Percentiles rank a stretch among this genome's conserved stretches.
These are phyloP conservation scores for Fusarium clavum DNA, from an alignment of 2,329 filamentous ascomycete species.

Conservation along the genomic window DNA sequence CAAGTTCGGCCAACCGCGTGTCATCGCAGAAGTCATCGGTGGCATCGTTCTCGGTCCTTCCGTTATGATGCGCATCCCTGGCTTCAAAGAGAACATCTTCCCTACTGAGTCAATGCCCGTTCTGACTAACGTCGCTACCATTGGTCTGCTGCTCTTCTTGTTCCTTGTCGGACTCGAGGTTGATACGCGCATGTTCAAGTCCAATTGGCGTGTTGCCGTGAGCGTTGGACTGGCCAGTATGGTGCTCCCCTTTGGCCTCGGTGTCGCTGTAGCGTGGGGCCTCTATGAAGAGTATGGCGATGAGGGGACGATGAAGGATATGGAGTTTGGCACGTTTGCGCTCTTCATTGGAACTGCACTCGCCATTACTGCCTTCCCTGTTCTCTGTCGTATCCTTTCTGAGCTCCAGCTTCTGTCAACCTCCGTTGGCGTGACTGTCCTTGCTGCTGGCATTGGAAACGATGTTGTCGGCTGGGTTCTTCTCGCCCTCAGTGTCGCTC, in stretches of 20 bases:
- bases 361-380: conserved; percentile 91
- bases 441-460: conserved; percentile 92
- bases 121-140: conserved; percentile 81
- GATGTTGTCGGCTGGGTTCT: conserved; percentile 84
- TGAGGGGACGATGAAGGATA: conserved; percentile 54
- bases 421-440: conserved; percentile 85
- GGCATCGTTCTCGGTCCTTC: conserved; percentile 88
- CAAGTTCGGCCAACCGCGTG: conserved; percentile 80
- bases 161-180: conserved; percentile 92
- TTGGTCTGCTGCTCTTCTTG: conserved; percentile 85
- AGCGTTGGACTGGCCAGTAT: conserved; percentile 85
- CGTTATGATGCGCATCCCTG: conserved; percentile 86
- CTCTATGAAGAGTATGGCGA: conserved; percentile 78
- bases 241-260: conserved; percentile 84
- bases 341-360: conserved; percentile 92
- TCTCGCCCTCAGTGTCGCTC: conserved; percentile 89
- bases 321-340: conserved; percentile 67
- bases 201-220: conserved; percentile 83
- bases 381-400: conserved; percentile 91
- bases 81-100: conserved; percentile 82
- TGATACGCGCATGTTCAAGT: conserved; percentile 79
- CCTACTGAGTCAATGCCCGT: conserved; percentile 79
- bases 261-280: conserved; percentile 83
- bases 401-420: conserved; percentile 88
- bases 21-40: conserved; percentile 88